Base-by-base conservation (phyloP, 2,329 filamentous ascomycete genomes). In the Penicillium occitanis region DNA sequence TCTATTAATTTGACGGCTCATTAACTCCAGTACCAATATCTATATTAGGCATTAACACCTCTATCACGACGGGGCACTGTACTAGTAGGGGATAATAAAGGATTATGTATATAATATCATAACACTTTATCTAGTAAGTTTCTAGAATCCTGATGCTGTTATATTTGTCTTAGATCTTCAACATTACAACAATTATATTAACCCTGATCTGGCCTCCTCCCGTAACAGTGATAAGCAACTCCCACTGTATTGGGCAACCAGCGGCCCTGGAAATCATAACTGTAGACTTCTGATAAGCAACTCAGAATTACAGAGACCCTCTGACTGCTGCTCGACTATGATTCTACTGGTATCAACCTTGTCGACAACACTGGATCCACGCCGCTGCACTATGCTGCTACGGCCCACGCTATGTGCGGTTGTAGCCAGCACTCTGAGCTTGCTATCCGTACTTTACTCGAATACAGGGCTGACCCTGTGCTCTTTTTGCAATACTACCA, bases 91-190 rank as follows among this genome's bases (percentile, higher is more conserved):
- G 2, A 8, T 19, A 14, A 53, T 17, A 53, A 53, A 53, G 28
- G 8, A 53, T 35, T 28, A 19, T 3, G 17, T 13, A n/a, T 53
- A 53, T 53, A 17, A 53, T 53, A 28, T 53, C 4, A 53, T 28
- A 33, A 19, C 28, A 14, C 25, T 53, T 33, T 17, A 53, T 35
- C 50, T 53, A 3, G 50, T 17, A 35, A 53, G 50, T 53, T 53
- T 53, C 50, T 53, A 53, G 14, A 30, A 53, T 53, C 28, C 50
- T 19, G 50, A 53, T 53, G 50, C 50, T 53, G 50, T 53, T n/a
- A 33, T 11, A 33, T 33, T 53, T 28, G 28, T 53, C 28, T 53
- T 53, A 28, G 50, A 53, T 53, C 50, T 33, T 33, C 28, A 53
- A 53, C 14, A 8, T 35, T 33, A 53, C 8, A 53, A 53, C 5